phyloP scores from a whole-genome alignment of 345 rosid genomes.

The Corchorus olitorius region DNA sequence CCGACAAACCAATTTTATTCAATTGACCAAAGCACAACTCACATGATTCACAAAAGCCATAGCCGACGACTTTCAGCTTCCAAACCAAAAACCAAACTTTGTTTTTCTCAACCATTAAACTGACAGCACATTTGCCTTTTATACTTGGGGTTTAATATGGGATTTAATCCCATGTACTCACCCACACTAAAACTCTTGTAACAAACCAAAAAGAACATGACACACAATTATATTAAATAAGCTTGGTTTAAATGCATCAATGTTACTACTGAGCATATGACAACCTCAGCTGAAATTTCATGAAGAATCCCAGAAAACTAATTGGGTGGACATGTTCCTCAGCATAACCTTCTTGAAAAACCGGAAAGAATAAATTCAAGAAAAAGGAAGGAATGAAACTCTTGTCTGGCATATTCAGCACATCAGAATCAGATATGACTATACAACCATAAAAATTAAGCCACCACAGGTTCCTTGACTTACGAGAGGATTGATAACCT shows the following conservation, averaged over 20 bases:
- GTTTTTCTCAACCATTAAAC: too few species aligned
- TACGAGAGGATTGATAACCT: background rate
- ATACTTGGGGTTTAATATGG: too few species aligned
- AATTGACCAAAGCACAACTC: too few species aligned
- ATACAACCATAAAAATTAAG: background rate
- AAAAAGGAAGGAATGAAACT: background rate
- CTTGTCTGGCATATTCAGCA: background rate
- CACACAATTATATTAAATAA: background rate
- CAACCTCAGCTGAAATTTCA: background rate
- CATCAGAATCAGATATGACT: background rate
- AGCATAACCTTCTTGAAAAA: background rate
- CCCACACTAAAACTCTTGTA: too few species aligned
- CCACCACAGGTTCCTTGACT: slow-evolving; percentile 2
- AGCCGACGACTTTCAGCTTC: too few species aligned
- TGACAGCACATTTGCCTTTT: too few species aligned
- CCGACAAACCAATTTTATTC: too few species aligned
- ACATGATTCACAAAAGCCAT: too few species aligned
- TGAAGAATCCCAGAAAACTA: slow-evolving; percentile 3
- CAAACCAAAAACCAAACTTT: too few species aligned
- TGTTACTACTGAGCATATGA: background rate
- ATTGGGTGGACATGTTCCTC: background rate
- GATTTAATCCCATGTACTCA: too few species aligned
- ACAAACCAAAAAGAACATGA: background rate
- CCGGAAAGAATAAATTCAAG: background rate
- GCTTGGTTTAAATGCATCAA: too few species aligned